A percentile compares a stretch with the other conserved stretches of the same genome.
These are phyloP conservation scores for Trichoderma aggressivum DNA, from an alignment of 2,329 filamentous ascomycete species.

Conservation along the genomic window DNA sequence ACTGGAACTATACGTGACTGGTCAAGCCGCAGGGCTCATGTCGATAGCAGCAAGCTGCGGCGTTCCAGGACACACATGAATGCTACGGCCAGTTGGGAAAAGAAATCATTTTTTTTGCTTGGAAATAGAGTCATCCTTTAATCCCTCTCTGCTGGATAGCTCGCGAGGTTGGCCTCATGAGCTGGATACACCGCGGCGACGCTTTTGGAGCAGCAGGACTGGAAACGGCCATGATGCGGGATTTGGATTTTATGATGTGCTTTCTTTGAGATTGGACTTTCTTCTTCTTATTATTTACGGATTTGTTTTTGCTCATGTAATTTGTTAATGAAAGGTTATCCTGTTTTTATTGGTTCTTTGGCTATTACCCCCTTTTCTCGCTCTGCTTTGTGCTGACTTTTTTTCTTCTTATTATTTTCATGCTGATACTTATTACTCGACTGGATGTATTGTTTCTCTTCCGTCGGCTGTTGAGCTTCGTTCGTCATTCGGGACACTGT, in stretches of 20 bases:
- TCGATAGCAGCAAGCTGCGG: neutral
- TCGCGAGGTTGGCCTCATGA: neutral
- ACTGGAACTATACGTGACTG: conserved; percentile 16
- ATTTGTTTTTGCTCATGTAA: neutral
- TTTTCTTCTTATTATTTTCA: neutral
- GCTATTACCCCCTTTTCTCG: neutral
- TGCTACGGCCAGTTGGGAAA: neutral
- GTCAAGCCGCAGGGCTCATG: conserved; percentile 17
- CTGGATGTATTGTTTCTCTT: neutral
- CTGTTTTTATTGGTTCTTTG: neutral
- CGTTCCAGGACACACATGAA: conserved; percentile 8
- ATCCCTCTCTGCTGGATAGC: neutral
- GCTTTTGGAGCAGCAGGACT: neutral
- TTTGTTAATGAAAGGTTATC: neutral
- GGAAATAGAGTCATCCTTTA: conserved; percentile 1
- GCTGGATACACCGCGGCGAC: neutral
- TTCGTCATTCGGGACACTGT: neutral
- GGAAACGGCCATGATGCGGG: neutral
- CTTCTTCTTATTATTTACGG: neutral
- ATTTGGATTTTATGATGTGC: neutral
- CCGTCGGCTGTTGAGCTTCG: neutral
- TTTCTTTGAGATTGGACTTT: neutral
- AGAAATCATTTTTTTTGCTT: neutral
- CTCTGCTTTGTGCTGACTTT: neutral
- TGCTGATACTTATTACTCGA: neutral